These are phyloP conservation scores for Acacia concinna DNA, from an alignment of 331 rosid genomes.

Conservation along the genomic window DNA sequence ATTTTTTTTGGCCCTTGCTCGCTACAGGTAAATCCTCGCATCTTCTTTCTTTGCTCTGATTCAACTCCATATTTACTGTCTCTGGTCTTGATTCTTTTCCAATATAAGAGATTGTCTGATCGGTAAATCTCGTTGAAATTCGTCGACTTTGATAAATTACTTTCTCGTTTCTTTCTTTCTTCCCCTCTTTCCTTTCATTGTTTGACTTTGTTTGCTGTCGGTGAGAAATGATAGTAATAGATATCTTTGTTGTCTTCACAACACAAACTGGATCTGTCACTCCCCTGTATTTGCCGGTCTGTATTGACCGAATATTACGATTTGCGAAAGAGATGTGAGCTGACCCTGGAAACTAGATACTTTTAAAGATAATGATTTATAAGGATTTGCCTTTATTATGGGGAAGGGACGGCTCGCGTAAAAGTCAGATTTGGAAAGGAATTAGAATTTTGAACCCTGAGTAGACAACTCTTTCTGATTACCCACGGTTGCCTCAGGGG, in stretches of 20 bases:
- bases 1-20: neutral
- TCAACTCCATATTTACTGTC: neutral
- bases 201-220: neutral
- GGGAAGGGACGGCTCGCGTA: neutral
- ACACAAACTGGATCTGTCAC: neutral
- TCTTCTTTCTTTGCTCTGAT: neutral
- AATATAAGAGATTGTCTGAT: neutral
- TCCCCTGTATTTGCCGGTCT: neutral
- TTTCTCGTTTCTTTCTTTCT: neutral
- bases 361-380: neutral
- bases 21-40: constrained; percentile 27
- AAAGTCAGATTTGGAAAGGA: neutral
- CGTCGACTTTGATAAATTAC: neutral
- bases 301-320: neutral
- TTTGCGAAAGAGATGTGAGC: neutral
- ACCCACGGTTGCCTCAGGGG: neutral
- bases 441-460: neutral
- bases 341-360: neutral
- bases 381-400: neutral
- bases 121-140: neutral
- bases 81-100: neutral
- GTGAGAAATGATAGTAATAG: neutral
- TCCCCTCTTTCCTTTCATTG: no score
- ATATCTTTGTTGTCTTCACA: neutral
- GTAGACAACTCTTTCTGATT: neutral